Conservation (phyloP, 2,329 filamentous ascomycete genomes). For the Diaporthe sp. region DNA sequence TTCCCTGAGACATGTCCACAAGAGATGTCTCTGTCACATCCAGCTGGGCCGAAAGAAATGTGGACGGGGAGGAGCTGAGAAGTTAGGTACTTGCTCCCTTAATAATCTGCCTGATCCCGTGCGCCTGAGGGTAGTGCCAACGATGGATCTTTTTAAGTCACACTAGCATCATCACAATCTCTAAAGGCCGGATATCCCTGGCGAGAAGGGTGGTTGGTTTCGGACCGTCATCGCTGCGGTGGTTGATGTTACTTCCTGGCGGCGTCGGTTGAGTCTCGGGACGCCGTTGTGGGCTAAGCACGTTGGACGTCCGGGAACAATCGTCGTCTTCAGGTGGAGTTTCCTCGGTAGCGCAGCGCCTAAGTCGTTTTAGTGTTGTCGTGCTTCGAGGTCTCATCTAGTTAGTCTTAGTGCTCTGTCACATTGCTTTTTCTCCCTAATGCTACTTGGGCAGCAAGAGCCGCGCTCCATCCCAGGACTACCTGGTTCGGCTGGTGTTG, state of each 20-base stretch:
- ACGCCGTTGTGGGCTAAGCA: constrained; percentile 6
- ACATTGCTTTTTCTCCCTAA: constrained; percentile 25
- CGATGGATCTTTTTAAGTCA: constrained; percentile 2
- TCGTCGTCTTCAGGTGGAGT: constrained; percentile 19
- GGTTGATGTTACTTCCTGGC: constrained; percentile 13
- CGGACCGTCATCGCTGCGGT: constrained; percentile 5
- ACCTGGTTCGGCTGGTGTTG: constrained; percentile 6
- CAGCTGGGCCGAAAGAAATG: neutral
- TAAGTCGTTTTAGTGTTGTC: constrained; percentile 19
- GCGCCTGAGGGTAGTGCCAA: constrained; percentile 2
- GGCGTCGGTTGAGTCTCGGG: constrained; percentile 8
- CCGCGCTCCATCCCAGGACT: constrained; percentile 21
- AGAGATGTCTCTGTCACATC: constrained; percentile 26
- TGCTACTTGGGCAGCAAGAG: constrained; percentile 26
- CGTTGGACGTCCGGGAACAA: constrained; percentile 10
- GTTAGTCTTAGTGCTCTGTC: constrained; percentile 8
- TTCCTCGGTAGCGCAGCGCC: constrained; percentile 18
- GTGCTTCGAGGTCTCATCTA: constrained; percentile 20
- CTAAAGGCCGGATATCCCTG: constrained; percentile 22
- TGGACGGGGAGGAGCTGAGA: constrained; percentile 15
- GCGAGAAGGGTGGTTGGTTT: neutral
- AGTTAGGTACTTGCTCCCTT: constrained; percentile 11
- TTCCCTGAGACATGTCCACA: constrained; percentile 30
- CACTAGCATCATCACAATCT: constrained; percentile 21
- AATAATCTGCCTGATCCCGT: constrained; percentile 17